A percentile compares a stretch with the other conserved stretches of the same genome.
Conservation (phyloP, 202 grass and related monocot genomes). For the Sporobolus alterniflorus region DNA sequence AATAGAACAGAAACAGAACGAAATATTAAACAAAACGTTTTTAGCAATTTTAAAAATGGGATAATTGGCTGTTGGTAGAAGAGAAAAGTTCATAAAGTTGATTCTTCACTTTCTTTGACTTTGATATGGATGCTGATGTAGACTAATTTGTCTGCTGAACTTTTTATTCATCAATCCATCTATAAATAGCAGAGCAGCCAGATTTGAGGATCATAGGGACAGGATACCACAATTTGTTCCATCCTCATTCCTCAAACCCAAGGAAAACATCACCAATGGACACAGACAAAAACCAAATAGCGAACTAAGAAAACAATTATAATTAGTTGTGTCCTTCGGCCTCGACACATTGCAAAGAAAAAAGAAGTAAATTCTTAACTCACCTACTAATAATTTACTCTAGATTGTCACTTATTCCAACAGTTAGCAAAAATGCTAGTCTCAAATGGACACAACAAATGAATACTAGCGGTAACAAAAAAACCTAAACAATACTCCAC, state of each 20-base stretch:
- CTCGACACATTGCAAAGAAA: slow-evolving; percentile 5
- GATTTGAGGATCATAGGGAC: background rate
- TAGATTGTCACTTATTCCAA: slow-evolving; percentile 38
- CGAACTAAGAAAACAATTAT: background rate
- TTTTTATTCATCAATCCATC: background rate
- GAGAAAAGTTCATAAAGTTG: too few relatives aligned
- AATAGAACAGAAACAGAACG: too few relatives aligned
- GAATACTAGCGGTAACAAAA: slow-evolving; percentile 12
- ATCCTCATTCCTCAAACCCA: background rate
- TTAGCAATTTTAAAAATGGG: too few relatives aligned
- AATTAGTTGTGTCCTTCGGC: background rate
- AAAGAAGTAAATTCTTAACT: background rate
- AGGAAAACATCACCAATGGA: background rate
- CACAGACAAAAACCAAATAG: background rate
- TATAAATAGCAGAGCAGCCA: background rate
- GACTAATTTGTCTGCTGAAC: too few relatives aligned
- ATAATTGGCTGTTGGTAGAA: too few relatives aligned
- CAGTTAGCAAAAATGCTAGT: slow-evolving; percentile 6
- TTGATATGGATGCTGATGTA: too few relatives aligned
- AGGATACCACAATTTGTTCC: background rate
- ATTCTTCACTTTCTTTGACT: too few relatives aligned
- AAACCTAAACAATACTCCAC: slow-evolving; percentile 25
- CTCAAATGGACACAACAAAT: slow-evolving; percentile 26
- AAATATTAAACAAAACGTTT: too few relatives aligned
- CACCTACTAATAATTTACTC: slow-evolving; percentile 15